These are phyloP conservation scores for Naganishia randhawae DNA, from an alignment of 768 basidiomycete species.

Conservation along the genomic window DNA sequence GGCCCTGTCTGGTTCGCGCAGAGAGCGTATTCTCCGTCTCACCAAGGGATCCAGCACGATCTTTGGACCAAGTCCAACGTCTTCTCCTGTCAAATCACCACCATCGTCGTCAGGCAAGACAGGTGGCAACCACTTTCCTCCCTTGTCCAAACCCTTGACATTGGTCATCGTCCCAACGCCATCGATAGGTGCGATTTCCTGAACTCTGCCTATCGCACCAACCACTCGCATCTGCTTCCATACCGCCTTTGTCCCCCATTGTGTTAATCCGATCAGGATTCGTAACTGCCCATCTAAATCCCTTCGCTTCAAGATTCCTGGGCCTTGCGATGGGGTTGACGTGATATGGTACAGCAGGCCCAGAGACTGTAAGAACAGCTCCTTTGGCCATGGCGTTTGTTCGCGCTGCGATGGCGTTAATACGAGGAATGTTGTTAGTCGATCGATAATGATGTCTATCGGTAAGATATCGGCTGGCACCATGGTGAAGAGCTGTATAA, in stretches of 20 bases:
- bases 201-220: constrained; percentile 10
- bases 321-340: constrained; percentile 63
- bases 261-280: constrained; percentile 19
- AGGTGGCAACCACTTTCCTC: constrained; percentile 15
- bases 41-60: constrained; percentile 34
- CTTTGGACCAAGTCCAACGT: constrained; percentile 30
- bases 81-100: constrained; percentile 12
- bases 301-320: constrained; percentile 68
- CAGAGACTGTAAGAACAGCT: constrained; percentile 63
- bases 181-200: constrained; percentile 14
- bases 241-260: constrained; percentile 10
- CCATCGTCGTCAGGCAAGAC: constrained; percentile 28
- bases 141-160: constrained; percentile 20
- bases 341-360: constrained; percentile 65
- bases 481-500: constrained; percentile 42
- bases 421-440: constrained; percentile 39
- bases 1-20: constrained; percentile 42
- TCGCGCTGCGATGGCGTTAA: constrained; percentile 31
- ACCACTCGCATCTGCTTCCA: constrained; percentile 17
- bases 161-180: constrained; percentile 20
- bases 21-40: constrained; percentile 33
- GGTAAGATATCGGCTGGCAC: constrained; percentile 31
- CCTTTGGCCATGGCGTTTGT: constrained; percentile 48
- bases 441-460: constrained; percentile 34
- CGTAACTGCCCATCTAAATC: constrained; percentile 48